Evolutionary conservation across 1,284 basidiomycete species (phyloP).

Genomic region (Xanthoconium separans): DNA sequence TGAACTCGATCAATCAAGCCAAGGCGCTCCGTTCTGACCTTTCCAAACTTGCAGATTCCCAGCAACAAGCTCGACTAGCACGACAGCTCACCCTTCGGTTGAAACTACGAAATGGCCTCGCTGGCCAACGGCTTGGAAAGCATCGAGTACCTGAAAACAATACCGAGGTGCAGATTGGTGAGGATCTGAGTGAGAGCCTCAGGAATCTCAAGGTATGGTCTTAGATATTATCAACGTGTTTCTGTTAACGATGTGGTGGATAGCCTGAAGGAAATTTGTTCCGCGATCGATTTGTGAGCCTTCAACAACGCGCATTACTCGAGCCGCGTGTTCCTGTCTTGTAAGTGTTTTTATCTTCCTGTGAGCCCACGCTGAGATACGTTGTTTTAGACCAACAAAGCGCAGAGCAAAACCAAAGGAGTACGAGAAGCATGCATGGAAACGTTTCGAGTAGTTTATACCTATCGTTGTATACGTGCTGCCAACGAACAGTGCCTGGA

Average conservation of each 20-base stretch:
- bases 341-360: conserved; percentile 35
- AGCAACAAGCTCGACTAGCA: conserved; percentile 44
- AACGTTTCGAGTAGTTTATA: conserved; percentile 60
- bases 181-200: conserved; percentile 87
- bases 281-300: conserved; percentile 81
- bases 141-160: conserved; percentile 68
- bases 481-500: too few relatives aligned
- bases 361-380: conserved; percentile 3
- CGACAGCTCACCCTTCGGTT: conserved; percentile 39
- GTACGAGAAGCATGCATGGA: conserved; percentile 90
- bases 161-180: conserved; percentile 87
- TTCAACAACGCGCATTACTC: conserved; percentile 77
- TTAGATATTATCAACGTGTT: neutral
- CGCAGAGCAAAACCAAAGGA: conserved; percentile 61
- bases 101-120: conserved; percentile 48
- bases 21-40: conserved; percentile 52
- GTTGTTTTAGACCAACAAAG: conserved; percentile 43
- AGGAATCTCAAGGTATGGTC: conserved; percentile 75
- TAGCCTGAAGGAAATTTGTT: conserved; percentile 94
- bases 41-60: conserved; percentile 39
- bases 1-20: conserved; percentile 53
- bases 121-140: conserved; percentile 72
- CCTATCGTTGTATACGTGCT: neutral
- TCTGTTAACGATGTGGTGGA: conserved; percentile 1
- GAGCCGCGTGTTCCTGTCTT: conserved; percentile 74